Conservation (phyloP, 1,139 yeast species). For the Ogataea hybrid region DNA sequence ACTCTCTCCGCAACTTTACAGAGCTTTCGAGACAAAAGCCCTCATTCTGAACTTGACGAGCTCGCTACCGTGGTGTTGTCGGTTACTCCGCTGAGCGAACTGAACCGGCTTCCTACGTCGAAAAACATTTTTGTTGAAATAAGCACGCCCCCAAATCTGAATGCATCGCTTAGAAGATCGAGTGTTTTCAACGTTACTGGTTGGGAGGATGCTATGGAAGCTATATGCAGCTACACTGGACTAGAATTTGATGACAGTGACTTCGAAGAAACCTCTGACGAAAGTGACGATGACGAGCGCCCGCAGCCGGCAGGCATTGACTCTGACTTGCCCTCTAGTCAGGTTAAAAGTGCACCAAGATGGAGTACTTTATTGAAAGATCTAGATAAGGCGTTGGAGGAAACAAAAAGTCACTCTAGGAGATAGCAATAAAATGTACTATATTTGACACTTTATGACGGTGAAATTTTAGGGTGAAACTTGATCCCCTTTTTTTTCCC, state of each 20-base stretch:
- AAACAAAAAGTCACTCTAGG: constrained; percentile 9
- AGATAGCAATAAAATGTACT: background rate
- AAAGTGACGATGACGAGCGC: constrained; percentile 18
- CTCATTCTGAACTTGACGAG: constrained; percentile 10
- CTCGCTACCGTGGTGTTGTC: constrained; percentile 26
- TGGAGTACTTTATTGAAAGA: constrained; percentile 18
- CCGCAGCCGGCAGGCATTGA: background rate
- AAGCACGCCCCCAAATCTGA: constrained; percentile 19
- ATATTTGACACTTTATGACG: no score
- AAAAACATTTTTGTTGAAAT: constrained; percentile 28
- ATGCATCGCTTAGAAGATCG: constrained; percentile 1
- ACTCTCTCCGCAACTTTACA: background rate
- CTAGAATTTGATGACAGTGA: constrained; percentile 35
- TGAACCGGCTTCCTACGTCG: constrained; percentile 18
- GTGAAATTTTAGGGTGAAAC: background rate
- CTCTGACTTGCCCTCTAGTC: background rate
- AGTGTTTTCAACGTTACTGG: constrained; percentile 24
- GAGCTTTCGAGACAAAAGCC: background rate
- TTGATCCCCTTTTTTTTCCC: background rate
- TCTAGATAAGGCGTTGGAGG: constrained; percentile 19
- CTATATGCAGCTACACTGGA: constrained; percentile 30
- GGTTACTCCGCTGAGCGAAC: constrained; percentile 19
- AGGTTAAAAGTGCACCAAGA: constrained; percentile 4
- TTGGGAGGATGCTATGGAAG: constrained; percentile 36
- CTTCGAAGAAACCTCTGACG: constrained; percentile 25